These are phyloP conservation scores for Groenewaldozyma sp. DNA, from an alignment of 1,139 yeast species.

Conservation along the genomic window DNA sequence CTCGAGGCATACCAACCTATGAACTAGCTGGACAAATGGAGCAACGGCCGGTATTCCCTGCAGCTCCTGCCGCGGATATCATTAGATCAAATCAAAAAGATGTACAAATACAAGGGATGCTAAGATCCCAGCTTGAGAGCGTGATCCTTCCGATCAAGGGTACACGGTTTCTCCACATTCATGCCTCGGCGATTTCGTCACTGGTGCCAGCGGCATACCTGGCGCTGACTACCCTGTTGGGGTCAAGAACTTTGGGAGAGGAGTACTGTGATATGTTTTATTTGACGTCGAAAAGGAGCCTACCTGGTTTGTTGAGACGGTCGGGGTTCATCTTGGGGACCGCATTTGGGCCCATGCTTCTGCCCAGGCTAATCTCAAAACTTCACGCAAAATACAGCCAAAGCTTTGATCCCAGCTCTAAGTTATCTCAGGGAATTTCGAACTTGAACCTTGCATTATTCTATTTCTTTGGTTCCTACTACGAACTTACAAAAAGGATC, in stretches of 20 bases:
- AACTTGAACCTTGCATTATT: conserved; percentile 73
- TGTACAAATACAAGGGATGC: background rate
- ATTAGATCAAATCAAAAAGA: conserved; percentile 2
- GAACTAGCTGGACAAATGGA: no score
- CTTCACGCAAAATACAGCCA: conserved; percentile 1
- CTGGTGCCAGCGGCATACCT: conserved; percentile 54
- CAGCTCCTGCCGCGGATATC: conserved; percentile 1
- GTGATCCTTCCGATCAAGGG: conserved; percentile 45
- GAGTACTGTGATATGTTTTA: conserved; percentile 84
- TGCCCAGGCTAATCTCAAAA: conserved; percentile 9
- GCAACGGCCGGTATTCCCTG: background rate
- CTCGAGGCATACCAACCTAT: no score
- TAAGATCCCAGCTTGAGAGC: conserved; percentile 18
- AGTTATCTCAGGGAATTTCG: conserved; percentile 12
- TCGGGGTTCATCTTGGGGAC: conserved; percentile 26
- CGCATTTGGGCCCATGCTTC: conserved; percentile 17
- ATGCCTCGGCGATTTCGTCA: conserved; percentile 54
- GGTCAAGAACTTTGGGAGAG: conserved; percentile 82
- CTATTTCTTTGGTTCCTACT: conserved; percentile 73
- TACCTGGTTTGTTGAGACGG: conserved; percentile 38
- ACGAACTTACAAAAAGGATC: conserved; percentile 64
- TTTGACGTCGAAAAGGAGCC: conserved; percentile 41
- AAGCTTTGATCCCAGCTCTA: background rate
- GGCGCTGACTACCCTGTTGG: conserved; percentile 60
- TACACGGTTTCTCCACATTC: conserved; percentile 56